These are phyloP conservation scores for Avena insularis DNA, from an alignment of 176 grass and related monocot species.

Conservation along the genomic window DNA sequence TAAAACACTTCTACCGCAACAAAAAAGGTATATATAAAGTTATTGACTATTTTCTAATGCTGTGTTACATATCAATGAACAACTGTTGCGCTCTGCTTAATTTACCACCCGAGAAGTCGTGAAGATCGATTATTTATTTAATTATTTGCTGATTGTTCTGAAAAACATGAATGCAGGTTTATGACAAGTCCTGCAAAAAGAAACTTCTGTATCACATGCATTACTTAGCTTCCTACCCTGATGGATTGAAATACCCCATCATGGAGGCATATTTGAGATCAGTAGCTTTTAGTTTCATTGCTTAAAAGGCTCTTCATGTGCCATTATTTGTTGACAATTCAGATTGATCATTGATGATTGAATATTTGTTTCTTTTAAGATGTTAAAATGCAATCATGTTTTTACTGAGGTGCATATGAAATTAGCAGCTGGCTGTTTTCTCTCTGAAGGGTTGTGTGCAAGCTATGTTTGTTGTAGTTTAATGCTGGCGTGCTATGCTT, in stretches of 20 bases:
- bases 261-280: background rate
- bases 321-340: background rate
- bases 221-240: background rate
- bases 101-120: background rate
- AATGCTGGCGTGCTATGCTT: background rate
- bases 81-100: background rate
- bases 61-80: background rate
- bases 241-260: background rate
- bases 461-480: background rate
- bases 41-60: background rate
- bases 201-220: background rate
- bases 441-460: background rate
- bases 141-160: background rate
- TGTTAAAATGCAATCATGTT: background rate
- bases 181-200: background rate
- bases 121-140: background rate
- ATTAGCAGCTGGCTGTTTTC: background rate
- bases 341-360: background rate
- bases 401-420: constrained; percentile 6
- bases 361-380: background rate
- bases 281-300: background rate
- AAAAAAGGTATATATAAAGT: background rate
- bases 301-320: background rate
- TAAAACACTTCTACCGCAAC: background rate
- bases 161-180: background rate